Percentiles rank a stretch among this genome's conserved stretches.
Conservation (phyloP, 2,329 filamentous ascomycete species). For the Fusarium armeniacum region DNA sequence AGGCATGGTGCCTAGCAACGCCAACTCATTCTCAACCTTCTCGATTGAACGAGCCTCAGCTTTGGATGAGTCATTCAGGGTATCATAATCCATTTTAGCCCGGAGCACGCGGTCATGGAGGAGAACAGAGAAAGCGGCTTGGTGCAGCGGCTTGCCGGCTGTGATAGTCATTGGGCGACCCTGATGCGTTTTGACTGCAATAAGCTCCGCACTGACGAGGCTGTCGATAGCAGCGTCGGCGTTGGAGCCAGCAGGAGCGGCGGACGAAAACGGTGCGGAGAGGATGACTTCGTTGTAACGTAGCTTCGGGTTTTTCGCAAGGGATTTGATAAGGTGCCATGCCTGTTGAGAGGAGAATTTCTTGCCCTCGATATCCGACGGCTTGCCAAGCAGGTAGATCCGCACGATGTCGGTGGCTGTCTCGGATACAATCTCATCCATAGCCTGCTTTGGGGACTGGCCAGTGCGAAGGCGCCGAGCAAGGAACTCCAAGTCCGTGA, state of each 20-base stretch:
- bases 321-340: slow-evolving; percentile 86
- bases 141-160: slow-evolving; percentile 88
- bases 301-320: slow-evolving; percentile 77
- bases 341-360: slow-evolving; percentile 89
- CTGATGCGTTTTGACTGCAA: slow-evolving; percentile 78
- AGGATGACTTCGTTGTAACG: slow-evolving; percentile 90
- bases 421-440: slow-evolving; percentile 90
- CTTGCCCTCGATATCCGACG: slow-evolving; percentile 61
- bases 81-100: slow-evolving; percentile 79
- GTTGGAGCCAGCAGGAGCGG: slow-evolving; percentile 60
- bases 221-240: slow-evolving; percentile 83
- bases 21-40: slow-evolving; percentile 83
- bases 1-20: slow-evolving; percentile 76
- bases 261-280: slow-evolving; percentile 76
- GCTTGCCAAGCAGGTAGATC: slow-evolving; percentile 83
- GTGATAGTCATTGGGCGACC: slow-evolving; percentile 84
- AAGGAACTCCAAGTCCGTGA: slow-evolving; percentile 96
- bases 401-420: slow-evolving; percentile 92
- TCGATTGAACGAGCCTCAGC: slow-evolving; percentile 81
- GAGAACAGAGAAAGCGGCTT: slow-evolving; percentile 82
- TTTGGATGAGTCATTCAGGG: slow-evolving; percentile 77
- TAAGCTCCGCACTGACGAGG: slow-evolving; percentile 87
- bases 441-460: slow-evolving; percentile 83
- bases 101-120: slow-evolving; percentile 79
- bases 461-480: slow-evolving; percentile 90